Evolutionary conservation across 2,329 filamentous ascomycete genomes (phyloP).

Genomic region (Ceratocystis huliohia): DNA sequence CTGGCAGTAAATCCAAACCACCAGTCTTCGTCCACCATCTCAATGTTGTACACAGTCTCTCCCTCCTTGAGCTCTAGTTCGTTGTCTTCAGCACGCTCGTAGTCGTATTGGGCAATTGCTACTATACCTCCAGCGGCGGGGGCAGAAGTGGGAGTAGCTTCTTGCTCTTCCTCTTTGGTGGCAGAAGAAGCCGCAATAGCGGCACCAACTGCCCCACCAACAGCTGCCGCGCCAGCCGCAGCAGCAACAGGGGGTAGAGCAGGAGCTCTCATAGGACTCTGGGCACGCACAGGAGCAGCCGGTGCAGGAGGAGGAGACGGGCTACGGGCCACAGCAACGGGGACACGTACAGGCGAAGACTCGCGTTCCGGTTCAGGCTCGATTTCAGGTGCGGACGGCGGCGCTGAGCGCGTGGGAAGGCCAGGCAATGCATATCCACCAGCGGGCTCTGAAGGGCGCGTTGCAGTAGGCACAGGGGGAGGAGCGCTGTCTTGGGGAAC

Average conservation of each 20-base stretch:
- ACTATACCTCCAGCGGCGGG: conserved; percentile 44
- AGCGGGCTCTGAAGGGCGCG: conserved; percentile 52
- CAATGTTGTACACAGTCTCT: conserved; percentile 78
- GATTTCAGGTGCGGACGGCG: conserved; percentile 41
- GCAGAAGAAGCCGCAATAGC: neutral
- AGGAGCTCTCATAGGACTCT: conserved; percentile 22
- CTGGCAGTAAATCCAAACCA: conserved; percentile 86
- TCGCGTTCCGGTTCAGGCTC: conserved; percentile 46
- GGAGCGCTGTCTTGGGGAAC: conserved; percentile 36
- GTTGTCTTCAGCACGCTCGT: conserved; percentile 95
- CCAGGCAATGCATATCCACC: conserved; percentile 70
- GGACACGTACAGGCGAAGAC: conserved; percentile 69
- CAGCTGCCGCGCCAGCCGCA: conserved; percentile 17
- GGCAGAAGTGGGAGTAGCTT: conserved; percentile 7
- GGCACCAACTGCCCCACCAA: conserved; percentile 14
- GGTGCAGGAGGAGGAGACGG: conserved; percentile 29
- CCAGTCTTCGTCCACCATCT: conserved; percentile 97
- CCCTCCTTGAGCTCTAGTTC: conserved; percentile 86
- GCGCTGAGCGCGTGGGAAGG: conserved; percentile 49
- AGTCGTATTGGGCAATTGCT: conserved; percentile 82
- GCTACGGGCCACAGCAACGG: conserved; percentile 66
- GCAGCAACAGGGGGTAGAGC: conserved; percentile 17
- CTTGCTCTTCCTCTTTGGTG: neutral
- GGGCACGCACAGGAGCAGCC: conserved; percentile 27
- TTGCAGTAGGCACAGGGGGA: conserved; percentile 25